Evolutionary conservation across 2,329 filamentous ascomycete species (phyloP).

Genomic region (Mycogone perniciosa): DNA sequence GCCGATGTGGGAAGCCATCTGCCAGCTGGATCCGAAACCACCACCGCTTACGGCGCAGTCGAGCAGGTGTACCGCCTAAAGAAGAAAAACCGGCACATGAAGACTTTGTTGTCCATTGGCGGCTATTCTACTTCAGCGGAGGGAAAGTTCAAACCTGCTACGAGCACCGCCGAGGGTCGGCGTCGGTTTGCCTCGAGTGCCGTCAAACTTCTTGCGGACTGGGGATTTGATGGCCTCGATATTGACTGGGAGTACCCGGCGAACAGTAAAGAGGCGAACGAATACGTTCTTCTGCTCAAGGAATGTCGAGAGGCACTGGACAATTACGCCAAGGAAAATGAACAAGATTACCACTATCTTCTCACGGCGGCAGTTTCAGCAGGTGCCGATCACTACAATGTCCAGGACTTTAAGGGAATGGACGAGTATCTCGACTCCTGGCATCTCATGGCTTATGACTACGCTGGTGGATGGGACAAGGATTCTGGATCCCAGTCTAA

Average conservation of each 20-base stretch:
- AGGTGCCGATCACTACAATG: conserved; percentile 41
- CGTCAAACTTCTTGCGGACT: conserved; percentile 63
- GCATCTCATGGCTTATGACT: conserved; percentile 65
- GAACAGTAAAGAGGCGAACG: conserved; percentile 31
- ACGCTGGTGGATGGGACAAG: conserved; percentile 60
- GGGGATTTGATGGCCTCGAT: conserved; percentile 52
- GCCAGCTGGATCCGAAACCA: conserved; percentile 28
- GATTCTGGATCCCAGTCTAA: conserved; percentile 64
- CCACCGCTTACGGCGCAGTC: conserved; percentile 68
- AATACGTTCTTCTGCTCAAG: conserved; percentile 37
- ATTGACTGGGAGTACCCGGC: conserved; percentile 52
- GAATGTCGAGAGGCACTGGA: conserved; percentile 40
- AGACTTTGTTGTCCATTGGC: conserved; percentile 74
- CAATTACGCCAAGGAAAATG: conserved; percentile 32
- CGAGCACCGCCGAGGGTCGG: conserved; percentile 55
- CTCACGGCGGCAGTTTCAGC: conserved; percentile 47
- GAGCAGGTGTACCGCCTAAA: conserved; percentile 74
- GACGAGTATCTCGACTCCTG: conserved; percentile 51
- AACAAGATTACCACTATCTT: conserved; percentile 40
- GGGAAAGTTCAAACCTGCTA: conserved; percentile 58
- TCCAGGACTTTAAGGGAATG: conserved; percentile 48
- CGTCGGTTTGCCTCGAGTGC: conserved; percentile 61
- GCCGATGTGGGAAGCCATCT: conserved; percentile 29
- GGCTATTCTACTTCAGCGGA: conserved; percentile 66
- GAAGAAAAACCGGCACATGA: conserved; percentile 68